Base-by-base conservation (phyloP, 208 protist genomes). In the Porcisia deanei region DNA sequence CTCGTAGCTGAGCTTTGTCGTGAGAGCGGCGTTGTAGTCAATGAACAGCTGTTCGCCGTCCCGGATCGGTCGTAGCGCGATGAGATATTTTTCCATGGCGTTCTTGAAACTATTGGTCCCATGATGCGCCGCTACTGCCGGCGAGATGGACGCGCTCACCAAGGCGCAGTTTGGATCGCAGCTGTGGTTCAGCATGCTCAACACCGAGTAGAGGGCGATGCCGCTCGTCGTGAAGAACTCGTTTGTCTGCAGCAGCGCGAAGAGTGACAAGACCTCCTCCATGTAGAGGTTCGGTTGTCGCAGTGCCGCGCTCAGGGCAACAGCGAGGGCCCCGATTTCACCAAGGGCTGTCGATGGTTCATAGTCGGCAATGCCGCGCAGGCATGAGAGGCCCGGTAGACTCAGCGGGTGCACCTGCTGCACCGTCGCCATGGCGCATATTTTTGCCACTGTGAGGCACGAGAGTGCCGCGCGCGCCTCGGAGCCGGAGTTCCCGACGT, bases 1-100 rank as follows among this genome's bases (percentile, higher is more conserved):
- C 53, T 89, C 86, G 70, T 96, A 97, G 59, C 66, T 77, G 47
- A 94, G 82, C 77, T 70, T 84, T 45, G 86, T 86, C 53, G 87
- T 97, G 34, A 96, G 76, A 41, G 61, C 65, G 45, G 85, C 73
- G 76, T 97, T 97, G 82, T 97, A 97, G 71, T 95, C 84, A 67
- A 96, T 94, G n/a, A 93, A 85, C 10, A 97, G 79, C 84, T 97
- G 93, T 82, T 97, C 91, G 16, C 91, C 91, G 69, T 90, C 88
- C 12, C 90, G 85, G 37, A 97, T 90, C 59, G 91, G 87, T 6
- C 86, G 82, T 57, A 92, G 72, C 9, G 91, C 79, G 30, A 94
- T 82, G 22, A 97, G 81, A 7, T 79, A 57, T 45, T 78, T 74
- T 70, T 78, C 78, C 78, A 75, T 75, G 16, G 63, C 39, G 41